Base-by-base conservation (phyloP, 148 eudicot species). In the Tetragonia tetragonoides region DNA sequence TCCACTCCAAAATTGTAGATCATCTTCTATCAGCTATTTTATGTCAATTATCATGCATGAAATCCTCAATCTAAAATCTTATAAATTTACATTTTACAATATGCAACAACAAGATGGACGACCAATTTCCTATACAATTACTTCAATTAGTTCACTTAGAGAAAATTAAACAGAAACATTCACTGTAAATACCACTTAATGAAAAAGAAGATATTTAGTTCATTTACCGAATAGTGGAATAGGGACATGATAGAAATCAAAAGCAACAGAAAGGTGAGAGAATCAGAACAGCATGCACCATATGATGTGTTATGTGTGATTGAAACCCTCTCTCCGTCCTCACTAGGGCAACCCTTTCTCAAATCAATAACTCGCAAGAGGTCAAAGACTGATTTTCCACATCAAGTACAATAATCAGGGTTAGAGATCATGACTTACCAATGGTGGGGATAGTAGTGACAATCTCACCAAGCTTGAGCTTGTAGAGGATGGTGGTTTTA, bases 381-480 rank as follows among this genome's bases (percentile, higher is more conserved):
- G 2, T 51, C 41, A 51, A 71, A 51, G 28, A 14, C 38, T n/a
- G 73, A 49, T 51, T 40, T 40, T 7, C 23, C 46, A 46, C 57
- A 71, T 24, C 49, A 75, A 71, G 24, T 10, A 69, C 70, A 20
- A 3, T 23, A 59, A 44, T 16, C 23, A 21, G 2, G 8, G 24
- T 8, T 53, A 61, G 40, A 59, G 67, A 73, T 18, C 54, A 60
- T 9, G 54, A 82, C 89, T 78, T 81, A 89, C 92, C 92, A 46
- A 89, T 89, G 80, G 92, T 89, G 47, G 92, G 92, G 74, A 89
- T 89, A 65, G 92, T 89, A 17, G 92, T 89, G 59, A 87, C 92
- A 51, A 89, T 89, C 85, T 89, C 92, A 20, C 92, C 92, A 51
- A 89, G 92, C 89, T 89, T 89, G 81, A 89, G 92, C 87, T 89